phyloP scores from a whole-genome alignment of 2,329 filamentous ascomycete genomes.

The Laburnicola sp. region DNA sequence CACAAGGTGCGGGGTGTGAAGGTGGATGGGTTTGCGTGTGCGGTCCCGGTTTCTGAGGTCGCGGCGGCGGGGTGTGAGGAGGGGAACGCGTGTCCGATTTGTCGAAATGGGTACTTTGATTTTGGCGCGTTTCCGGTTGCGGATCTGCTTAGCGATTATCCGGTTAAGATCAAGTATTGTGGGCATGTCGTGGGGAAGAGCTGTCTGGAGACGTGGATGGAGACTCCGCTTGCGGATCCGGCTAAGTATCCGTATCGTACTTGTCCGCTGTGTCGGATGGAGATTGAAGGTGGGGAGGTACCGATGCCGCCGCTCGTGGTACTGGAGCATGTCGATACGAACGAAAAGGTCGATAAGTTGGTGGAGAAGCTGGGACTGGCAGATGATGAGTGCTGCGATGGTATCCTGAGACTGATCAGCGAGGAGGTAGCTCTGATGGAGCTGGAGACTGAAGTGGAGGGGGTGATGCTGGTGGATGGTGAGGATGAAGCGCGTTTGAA shows the following conservation, averaged over 20 bases:
- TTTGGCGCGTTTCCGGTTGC: conserved; percentile 9
- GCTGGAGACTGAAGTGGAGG: conserved; percentile 10
- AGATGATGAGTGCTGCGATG: conserved; percentile 14
- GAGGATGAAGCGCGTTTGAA: not conserved
- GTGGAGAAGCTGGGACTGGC: conserved; percentile 15
- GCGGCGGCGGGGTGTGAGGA: conserved; percentile 10
- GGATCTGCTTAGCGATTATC: conserved; percentile 26
- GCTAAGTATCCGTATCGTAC: conserved; percentile 25
- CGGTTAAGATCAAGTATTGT: conserved; percentile 31
- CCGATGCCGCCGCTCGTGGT: conserved; percentile 5
- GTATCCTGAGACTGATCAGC: conserved; percentile 20
- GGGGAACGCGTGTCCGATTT: conserved; percentile 20
- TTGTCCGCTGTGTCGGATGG: conserved; percentile 26
- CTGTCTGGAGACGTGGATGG: conserved; percentile 31
- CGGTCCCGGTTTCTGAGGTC: conserved; percentile 17
- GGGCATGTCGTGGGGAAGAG: conserved; percentile 29
- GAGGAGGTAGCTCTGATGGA: conserved; percentile 24
- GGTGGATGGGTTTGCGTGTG: conserved; percentile 29
- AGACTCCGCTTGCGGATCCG: conserved; percentile 22
- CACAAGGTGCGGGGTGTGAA: conserved; percentile 1
- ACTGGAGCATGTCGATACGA: conserved; percentile 9
- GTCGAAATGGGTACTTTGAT: conserved; percentile 25
- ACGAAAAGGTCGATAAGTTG: conserved; percentile 13
- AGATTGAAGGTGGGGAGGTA: conserved; percentile 17
- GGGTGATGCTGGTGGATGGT: not conserved